Evolutionary conservation across 2,329 filamentous ascomycete genomes (phyloP).

Genomic region (Claviceps cyperi): DNA sequence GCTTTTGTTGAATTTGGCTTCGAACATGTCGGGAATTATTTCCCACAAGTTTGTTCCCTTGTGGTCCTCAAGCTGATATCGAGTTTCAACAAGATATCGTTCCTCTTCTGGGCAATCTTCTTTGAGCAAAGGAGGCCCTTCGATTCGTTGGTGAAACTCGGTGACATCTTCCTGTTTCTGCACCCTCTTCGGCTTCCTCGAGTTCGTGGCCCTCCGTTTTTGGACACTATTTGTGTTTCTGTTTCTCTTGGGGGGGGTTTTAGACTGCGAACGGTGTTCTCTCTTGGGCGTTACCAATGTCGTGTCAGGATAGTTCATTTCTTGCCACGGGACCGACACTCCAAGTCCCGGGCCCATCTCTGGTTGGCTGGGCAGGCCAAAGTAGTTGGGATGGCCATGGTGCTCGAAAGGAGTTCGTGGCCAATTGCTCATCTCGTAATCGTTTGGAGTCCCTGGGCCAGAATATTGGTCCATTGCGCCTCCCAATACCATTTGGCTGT

Average conservation of each 20-base stretch:
- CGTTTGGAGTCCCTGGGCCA: constrained; percentile 18
- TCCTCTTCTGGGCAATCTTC: constrained; percentile 32
- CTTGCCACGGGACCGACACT: no score
- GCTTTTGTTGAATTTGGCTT: constrained; percentile 18
- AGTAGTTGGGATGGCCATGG: constrained; percentile 17
- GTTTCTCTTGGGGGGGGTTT: no score
- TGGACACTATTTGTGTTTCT: no score
- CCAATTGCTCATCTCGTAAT: constrained; percentile 27
- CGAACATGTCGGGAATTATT: constrained; percentile 31
- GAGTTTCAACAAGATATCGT: constrained; percentile 33
- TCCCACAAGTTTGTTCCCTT: constrained; percentile 47
- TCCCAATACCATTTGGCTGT: constrained; percentile 23
- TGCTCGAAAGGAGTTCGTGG: constrained; percentile 22
- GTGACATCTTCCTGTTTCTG: no score
- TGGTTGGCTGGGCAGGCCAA: no score
- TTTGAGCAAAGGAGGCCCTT: constrained; percentile 26
- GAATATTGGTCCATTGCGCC: constrained; percentile 22
- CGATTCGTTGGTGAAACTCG: constrained; percentile 10
- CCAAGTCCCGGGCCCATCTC: no score
- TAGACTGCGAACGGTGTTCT: no score
- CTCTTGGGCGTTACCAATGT: no score
- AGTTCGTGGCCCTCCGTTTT: no score
- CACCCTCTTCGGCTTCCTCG: no score
- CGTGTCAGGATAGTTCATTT: no score
- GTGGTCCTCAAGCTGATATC: constrained; percentile 28